Conservation (phyloP, 2,329 filamentous ascomycete genomes). For the Aspergillus ochraceoroseus region DNA sequence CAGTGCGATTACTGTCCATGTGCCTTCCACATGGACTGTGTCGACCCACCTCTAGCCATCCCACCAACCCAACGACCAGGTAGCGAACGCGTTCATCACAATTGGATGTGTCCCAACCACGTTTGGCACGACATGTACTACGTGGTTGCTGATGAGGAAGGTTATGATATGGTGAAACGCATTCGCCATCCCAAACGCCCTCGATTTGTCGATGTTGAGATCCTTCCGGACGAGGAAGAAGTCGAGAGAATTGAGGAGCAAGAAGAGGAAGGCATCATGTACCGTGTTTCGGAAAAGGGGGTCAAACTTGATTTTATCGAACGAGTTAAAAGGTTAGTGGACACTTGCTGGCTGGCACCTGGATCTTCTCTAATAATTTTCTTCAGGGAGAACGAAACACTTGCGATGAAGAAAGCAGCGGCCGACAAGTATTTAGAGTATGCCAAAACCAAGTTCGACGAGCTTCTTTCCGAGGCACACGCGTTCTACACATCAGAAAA, state of each 20-base stretch:
- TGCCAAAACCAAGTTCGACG: slow-evolving; percentile 23
- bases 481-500: slow-evolving; percentile 29
- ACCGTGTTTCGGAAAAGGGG: slow-evolving; percentile 59
- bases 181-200: slow-evolving; percentile 34
- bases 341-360: background rate
- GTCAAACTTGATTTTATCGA: slow-evolving; percentile 69
- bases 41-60: slow-evolving; percentile 75
- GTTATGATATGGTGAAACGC: slow-evolving; percentile 42
- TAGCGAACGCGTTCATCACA: slow-evolving; percentile 55
- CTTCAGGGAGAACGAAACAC: slow-evolving; percentile 22
- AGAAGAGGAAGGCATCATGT: slow-evolving; percentile 59
- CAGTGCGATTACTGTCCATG: slow-evolving; percentile 78
- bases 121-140: slow-evolving; percentile 64
- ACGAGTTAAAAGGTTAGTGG: slow-evolving; percentile 50
- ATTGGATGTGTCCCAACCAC: slow-evolving; percentile 87
- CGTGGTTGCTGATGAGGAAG: slow-evolving; percentile 49
- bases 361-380: slow-evolving; percentile 10
- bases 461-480: slow-evolving; percentile 24
- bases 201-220: slow-evolving; percentile 65
- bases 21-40: slow-evolving; percentile 88
- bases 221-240: slow-evolving; percentile 54
- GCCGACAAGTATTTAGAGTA: slow-evolving; percentile 26
- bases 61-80: slow-evolving; percentile 57
- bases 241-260: slow-evolving; percentile 54
- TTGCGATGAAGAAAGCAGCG: slow-evolving; percentile 19